Evolutionary conservation across 371 early-diverging fungal species (phyloP).

Genomic region (Haplosporangium sp.): DNA sequence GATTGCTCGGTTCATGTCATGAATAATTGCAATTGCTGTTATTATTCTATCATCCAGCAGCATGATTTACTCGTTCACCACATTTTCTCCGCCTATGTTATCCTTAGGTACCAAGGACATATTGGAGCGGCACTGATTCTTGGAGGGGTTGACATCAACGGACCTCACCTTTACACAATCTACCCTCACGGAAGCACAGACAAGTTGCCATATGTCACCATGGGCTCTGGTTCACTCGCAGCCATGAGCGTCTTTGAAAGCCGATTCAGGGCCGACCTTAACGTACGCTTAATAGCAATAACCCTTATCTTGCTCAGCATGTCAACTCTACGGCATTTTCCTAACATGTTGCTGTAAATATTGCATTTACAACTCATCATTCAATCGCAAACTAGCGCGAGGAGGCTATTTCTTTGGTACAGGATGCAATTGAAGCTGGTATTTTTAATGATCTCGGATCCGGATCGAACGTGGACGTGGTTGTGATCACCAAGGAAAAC

Average conservation of each 20-base stretch:
- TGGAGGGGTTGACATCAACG: slow-evolving; percentile 96
- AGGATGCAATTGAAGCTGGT: slow-evolving; percentile 97
- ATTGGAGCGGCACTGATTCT: slow-evolving; percentile 98
- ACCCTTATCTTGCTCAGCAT: background rate
- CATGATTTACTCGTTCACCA: background rate
- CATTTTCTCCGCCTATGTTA: background rate
- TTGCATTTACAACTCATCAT: background rate
- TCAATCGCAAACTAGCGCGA: slow-evolving; percentile 72
- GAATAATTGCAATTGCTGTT: background rate
- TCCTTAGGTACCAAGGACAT: slow-evolving; percentile 91
- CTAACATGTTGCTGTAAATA: background rate
- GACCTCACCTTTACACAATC: slow-evolving; percentile 95
- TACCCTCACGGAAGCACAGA: slow-evolving; percentile 98
- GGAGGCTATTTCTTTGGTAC: slow-evolving; percentile 94
- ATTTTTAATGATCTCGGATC: slow-evolving; percentile 99
- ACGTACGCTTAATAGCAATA: slow-evolving; percentile 57
- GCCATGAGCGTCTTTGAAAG: slow-evolving; percentile 98
- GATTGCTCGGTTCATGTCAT: background rate
- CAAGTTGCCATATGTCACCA: slow-evolving; percentile 95
- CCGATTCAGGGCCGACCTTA: slow-evolving; percentile 87
- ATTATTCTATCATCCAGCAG: background rate
- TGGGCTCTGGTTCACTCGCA: slow-evolving; percentile 98
- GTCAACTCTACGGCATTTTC: no score
- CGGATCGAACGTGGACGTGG: slow-evolving; percentile 98
- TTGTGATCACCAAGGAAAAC: slow-evolving; percentile 86